Percentiles rank a stretch among this genome's conserved stretches.
Evolutionary conservation across 441 rosid species (phyloP).

Genomic region (Pelargonium myrrhifolium): DNA sequence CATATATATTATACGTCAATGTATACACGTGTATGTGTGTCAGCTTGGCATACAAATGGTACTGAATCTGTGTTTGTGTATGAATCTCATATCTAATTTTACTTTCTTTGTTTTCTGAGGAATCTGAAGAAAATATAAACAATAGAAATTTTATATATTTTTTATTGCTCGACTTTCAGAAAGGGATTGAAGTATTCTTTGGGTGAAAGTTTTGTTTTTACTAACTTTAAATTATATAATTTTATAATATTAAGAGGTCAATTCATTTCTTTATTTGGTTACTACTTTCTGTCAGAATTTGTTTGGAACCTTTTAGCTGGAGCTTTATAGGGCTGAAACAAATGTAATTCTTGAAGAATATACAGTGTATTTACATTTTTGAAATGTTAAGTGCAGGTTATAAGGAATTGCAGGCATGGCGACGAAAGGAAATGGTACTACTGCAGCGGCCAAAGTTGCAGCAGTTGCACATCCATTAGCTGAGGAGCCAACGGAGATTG

Average conservation of each 20-base stretch:
- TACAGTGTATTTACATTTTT: background rate
- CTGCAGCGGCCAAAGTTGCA: conserved; percentile 37
- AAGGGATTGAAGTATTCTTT: conserved; percentile 1
- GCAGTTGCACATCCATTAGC: conserved; percentile 60
- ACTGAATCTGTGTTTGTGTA: background rate
- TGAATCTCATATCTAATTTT: background rate
- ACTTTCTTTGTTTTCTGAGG: background rate
- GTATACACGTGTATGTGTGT: background rate
- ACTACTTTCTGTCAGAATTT: background rate
- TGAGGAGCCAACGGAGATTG: conserved; percentile 49
- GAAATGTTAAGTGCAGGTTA: conserved; percentile 6
- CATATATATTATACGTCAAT: background rate
- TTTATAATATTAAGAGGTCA: background rate
- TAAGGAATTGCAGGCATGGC: conserved; percentile 37
- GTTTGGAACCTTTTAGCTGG: background rate
- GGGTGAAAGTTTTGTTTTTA: background rate
- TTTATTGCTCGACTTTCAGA: background rate
- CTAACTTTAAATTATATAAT: background rate
- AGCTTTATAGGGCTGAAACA: background rate
- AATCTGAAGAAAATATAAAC: background rate
- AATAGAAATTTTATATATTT: background rate
- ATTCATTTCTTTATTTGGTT: background rate
- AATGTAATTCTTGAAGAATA: background rate
- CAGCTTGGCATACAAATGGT: background rate
- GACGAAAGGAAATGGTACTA: conserved; percentile 23